Base-by-base conservation (phyloP, 495 filamentous ascomycete genomes). In the Parachaetomium inaequale region DNA sequence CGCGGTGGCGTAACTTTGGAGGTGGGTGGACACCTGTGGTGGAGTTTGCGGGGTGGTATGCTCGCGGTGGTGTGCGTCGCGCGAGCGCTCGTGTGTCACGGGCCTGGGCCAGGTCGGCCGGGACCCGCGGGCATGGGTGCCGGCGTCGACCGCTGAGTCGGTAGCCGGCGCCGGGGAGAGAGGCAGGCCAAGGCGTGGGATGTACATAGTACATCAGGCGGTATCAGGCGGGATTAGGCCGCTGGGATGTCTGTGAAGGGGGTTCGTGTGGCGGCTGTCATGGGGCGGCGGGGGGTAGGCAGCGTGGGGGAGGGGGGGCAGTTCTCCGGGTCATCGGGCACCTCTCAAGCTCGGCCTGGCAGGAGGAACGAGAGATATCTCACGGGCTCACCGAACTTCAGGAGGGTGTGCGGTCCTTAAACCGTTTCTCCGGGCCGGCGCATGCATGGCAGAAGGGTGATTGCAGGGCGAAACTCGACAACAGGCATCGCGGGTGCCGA, bases 401-500 rank as follows among this genome's bases (percentile, higher is more conserved):
- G 10, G 17, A 17, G 23, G 58, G 36, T 32, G 17, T 43, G 7
- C 31, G 3, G 7, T 42, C n/a, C 15, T 51, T 28, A 59, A 59
- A 21, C 17, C 11, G 23, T 40, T 1, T 25, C 19, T 2, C 15
- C 17, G 19, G 45, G 56, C 28, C 7, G 31, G 1, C 11, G 57
- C 47, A 52, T 38, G 6, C 19, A 19, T n/a, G 6, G 4, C 14
- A 12, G 2, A 0, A 19, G 46, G 21, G 17, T 42, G 31, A 43
- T 52, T 50, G 57, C 57, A 28, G 26, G 58, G 58, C 36, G 58
- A 51, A 8, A 26, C n/a, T 34, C 55, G 31, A 26, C 8, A 42
- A 54, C 28, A 34, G 25, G 49, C 34, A 36, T 52, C 47, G 58
- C 58, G 34, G 25, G n/a, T 53, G 58, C 47, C 47, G 58, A 43